Conservation (phyloP, 495 filamentous ascomycete genomes). For the Margaritispora aquatica region DNA sequence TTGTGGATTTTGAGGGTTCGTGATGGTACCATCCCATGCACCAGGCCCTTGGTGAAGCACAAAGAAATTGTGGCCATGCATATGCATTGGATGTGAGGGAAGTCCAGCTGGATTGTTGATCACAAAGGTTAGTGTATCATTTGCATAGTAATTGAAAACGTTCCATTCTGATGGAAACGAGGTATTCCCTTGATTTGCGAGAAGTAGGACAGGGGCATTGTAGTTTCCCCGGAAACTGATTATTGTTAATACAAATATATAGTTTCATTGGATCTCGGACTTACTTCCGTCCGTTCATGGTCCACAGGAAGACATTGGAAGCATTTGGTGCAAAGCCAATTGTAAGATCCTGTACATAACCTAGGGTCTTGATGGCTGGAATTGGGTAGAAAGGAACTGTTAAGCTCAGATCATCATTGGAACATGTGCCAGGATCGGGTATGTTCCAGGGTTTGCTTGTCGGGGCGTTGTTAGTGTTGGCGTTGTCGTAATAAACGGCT, state of each 20-base stretch:
- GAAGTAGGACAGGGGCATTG: slow-evolving; percentile 49
- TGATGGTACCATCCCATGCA: slow-evolving; percentile 27
- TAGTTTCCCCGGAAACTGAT: slow-evolving; percentile 45
- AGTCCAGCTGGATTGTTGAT: slow-evolving; percentile 40
- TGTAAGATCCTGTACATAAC: slow-evolving; percentile 18
- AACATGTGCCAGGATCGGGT: slow-evolving; percentile 33
- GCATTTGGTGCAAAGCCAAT: slow-evolving; percentile 45
- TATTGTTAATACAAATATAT: background rate
- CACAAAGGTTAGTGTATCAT: slow-evolving; percentile 42
- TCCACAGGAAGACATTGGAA: slow-evolving; percentile 43
- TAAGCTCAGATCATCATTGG: slow-evolving; percentile 39
- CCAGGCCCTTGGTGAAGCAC: slow-evolving; percentile 39
- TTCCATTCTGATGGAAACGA: slow-evolving; percentile 46
- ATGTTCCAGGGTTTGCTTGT: slow-evolving; percentile 30
- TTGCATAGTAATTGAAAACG: slow-evolving; percentile 48
- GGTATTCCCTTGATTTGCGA: slow-evolving; percentile 44
- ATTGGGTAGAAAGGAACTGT: slow-evolving; percentile 44
- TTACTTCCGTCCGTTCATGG: slow-evolving; percentile 49
- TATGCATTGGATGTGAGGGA: slow-evolving; percentile 43
- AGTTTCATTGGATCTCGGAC: background rate
- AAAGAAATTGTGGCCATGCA: slow-evolving; percentile 55
- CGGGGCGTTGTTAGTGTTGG: slow-evolving; percentile 25
- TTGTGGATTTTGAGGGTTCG: slow-evolving; percentile 42
- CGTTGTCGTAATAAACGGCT: slow-evolving; percentile 39
- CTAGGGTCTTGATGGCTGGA: slow-evolving; percentile 31